Conservation (phyloP, 192 early-diverging fungal species). For the Spinellus fusiger region DNA sequence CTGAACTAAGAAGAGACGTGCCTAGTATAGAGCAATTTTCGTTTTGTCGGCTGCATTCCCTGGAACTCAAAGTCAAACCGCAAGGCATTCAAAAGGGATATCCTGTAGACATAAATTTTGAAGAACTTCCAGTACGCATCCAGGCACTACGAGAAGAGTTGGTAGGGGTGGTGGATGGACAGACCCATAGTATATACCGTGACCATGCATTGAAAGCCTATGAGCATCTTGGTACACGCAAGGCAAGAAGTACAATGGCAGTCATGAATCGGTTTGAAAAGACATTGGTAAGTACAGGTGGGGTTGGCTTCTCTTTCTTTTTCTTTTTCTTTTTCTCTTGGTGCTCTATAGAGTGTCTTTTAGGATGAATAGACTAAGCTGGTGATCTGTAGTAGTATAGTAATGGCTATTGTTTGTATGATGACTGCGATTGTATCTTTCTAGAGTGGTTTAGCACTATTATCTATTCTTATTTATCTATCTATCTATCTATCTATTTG, state of each 20-base stretch:
- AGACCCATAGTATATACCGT: slow-evolving; percentile 25
- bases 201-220: slow-evolving; percentile 25
- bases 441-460: neutral
- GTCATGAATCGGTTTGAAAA: slow-evolving; percentile 37
- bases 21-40: slow-evolving; percentile 1
- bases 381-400: neutral
- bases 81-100: slow-evolving; percentile 32
- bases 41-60: slow-evolving; percentile 43
- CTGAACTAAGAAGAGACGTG: neutral
- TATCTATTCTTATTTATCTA: neutral
- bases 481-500: neutral
- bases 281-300: slow-evolving; percentile 35
- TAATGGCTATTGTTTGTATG: neutral
- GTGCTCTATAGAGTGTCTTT: no score
- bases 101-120: slow-evolving; percentile 35
- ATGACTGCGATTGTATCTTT: neutral
- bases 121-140: slow-evolving; percentile 24
- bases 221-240: slow-evolving; percentile 25
- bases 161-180: slow-evolving; percentile 23
- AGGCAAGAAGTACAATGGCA: slow-evolving; percentile 30
- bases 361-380: no score
- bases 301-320: no score
- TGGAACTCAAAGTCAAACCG: slow-evolving; percentile 33
- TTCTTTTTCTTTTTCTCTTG: no score
- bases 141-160: slow-evolving; percentile 23